Evolutionary conservation across 1,139 yeast species (phyloP), one percentile per base, ranked within the genome.

Genomic region (Yamadazyma aaseri): DNA sequence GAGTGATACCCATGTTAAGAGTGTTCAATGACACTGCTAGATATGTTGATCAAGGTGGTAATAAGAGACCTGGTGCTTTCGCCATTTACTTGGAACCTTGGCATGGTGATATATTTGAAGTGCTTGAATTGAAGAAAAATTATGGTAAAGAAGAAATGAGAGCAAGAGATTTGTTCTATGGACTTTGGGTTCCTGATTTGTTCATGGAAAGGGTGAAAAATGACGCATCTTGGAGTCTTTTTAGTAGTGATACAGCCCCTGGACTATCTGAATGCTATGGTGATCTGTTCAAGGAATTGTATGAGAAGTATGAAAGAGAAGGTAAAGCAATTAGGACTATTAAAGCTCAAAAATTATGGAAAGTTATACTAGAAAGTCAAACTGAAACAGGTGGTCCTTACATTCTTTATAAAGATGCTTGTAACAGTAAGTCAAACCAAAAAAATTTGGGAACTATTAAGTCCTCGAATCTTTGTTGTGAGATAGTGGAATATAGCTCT

Each of bases 31-130:
- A 74, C 48, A 75, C 81, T 6, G 80, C 82, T 12, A 65, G 79
- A 49, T 76, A 75, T 46, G 82, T 76, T 17, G 81, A 76, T 45
- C 82, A 76, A 50, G 82, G 82, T 21, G 81, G 81, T 20, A 76
- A 76, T 46, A 76, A 76, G 53, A 55, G 82, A 44, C 82, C 82
- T 0, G 81, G 82, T 28, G 82, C 82, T 6, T 73, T 76, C 52
- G 79, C 81, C n/a, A 59, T 75, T 20, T 76, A 76, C 56, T 44
- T 76, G 33, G 82, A 76, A 46, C 81, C 82, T 30, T 76, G 82
- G 82, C 82, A 76, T 55, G 62, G 71, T 3, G 81, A 76, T 48
- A 58, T 76, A 26, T 71, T 73, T 49, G 76, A 72, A 26, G 66
- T 76, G 41, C 50, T 76, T 25, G 76, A 74, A 32, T 55, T 76